Evolutionary conservation across 2,329 filamentous ascomycete species (phyloP).

Genomic region (Cladophialophora immunda): DNA sequence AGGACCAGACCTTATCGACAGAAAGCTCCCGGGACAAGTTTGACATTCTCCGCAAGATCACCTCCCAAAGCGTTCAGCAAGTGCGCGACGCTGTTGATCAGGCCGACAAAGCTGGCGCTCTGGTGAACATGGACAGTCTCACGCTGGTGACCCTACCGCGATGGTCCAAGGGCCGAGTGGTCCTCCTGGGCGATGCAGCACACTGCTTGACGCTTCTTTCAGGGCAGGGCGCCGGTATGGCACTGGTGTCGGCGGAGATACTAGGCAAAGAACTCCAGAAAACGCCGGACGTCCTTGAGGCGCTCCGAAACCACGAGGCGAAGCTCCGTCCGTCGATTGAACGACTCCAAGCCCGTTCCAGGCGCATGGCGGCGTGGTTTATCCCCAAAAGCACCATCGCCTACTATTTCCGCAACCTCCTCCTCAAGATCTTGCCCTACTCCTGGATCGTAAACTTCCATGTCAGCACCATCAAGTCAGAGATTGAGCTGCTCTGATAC

Average conservation of each 20-base stretch:
- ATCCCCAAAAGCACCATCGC: conserved; percentile 2
- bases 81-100: conserved; percentile 17
- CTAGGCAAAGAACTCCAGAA: conserved; percentile 50
- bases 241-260: conserved; percentile 53
- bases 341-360: conserved; percentile 22
- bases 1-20: conserved; percentile 7
- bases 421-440: not conserved
- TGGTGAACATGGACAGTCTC: conserved; percentile 21
- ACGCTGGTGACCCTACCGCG: conserved; percentile 21
- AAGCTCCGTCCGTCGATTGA: conserved; percentile 38
- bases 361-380: conserved; percentile 17
- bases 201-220: conserved; percentile 58
- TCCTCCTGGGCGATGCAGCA: conserved; percentile 64
- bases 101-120: conserved; percentile 6
- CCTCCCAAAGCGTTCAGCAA: not conserved
- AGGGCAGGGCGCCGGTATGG: conserved; percentile 62
- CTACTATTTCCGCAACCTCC: not conserved
- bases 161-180: conserved; percentile 60
- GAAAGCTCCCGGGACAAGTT: conserved; percentile 9
- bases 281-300: conserved; percentile 32
- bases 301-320: conserved; percentile 39
- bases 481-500: not conserved
- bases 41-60: conserved; percentile 19
- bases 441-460: not conserved
- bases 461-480: not conserved